These are phyloP conservation scores for Pyrenophora graminea DNA, from an alignment of 2,329 filamentous ascomycete genomes.

Conservation along the genomic window DNA sequence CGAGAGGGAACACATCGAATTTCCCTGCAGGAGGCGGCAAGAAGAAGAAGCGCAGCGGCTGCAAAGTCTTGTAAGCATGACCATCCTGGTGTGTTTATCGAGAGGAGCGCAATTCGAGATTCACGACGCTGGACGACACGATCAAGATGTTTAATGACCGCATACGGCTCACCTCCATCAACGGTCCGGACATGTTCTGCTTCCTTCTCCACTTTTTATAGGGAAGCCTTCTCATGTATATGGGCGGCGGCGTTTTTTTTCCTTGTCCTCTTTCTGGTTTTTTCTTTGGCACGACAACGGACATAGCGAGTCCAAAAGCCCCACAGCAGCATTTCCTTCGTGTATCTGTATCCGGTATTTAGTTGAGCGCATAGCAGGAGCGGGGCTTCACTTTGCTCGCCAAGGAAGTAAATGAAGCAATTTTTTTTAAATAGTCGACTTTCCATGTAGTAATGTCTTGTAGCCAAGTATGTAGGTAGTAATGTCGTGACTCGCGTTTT, in stretches of 20 bases:
- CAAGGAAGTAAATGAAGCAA: constrained; percentile 25
- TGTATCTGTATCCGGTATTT: constrained; percentile 45
- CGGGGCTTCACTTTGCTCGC: constrained; percentile 10
- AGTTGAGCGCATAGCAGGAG: constrained; percentile 21
- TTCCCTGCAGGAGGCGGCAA: constrained; percentile 36
- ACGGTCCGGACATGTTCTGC: constrained; percentile 29
- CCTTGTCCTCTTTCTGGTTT: constrained; percentile 21
- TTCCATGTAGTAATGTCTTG: not conserved
- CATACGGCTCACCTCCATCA: constrained; percentile 31
- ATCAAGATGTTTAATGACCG: constrained; percentile 48
- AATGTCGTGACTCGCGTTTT: too few relatives aligned
- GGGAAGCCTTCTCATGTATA: constrained; percentile 27
- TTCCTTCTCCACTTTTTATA: constrained; percentile 19
- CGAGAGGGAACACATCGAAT: constrained; percentile 25
- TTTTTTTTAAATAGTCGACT: constrained; percentile 14
- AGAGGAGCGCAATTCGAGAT: constrained; percentile 38
- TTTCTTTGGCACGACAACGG: constrained; percentile 23
- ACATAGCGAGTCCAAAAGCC: constrained; percentile 22
- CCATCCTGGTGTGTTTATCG: constrained; percentile 12
- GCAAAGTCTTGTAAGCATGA: constrained; percentile 45
- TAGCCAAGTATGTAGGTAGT: too few relatives aligned
- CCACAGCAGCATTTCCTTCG: constrained; percentile 32
- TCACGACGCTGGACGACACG: constrained; percentile 48
- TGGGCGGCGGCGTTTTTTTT: constrained; percentile 31
- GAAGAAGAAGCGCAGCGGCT: constrained; percentile 47